Percentiles rank a stretch among this genome's conserved stretches.
These are phyloP conservation scores for Opeltia flavorubescens DNA, from an alignment of 495 filamentous ascomycete species.

Conservation along the genomic window DNA sequence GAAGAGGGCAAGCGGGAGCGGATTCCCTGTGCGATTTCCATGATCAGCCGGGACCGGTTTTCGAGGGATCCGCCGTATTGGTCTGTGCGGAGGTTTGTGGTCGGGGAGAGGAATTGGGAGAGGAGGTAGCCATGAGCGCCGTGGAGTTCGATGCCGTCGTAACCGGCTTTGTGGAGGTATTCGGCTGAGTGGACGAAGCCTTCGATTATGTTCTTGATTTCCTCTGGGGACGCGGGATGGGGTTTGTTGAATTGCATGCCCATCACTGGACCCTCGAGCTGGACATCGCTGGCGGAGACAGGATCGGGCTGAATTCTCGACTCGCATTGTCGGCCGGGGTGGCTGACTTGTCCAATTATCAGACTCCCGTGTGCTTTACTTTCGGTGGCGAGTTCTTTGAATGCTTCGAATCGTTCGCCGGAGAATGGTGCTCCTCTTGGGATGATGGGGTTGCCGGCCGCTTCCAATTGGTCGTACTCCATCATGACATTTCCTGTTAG, in stretches of 20 bases:
- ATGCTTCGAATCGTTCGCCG: slow-evolving; percentile 44
- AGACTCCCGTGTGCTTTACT: slow-evolving; percentile 40
- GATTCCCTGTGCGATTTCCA: slow-evolving; percentile 37
- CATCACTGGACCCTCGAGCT: slow-evolving; percentile 30
- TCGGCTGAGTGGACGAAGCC: slow-evolving; percentile 42
- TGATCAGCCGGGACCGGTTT: slow-evolving; percentile 42
- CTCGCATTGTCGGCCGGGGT: slow-evolving; percentile 45
- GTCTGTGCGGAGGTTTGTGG: slow-evolving; percentile 47
- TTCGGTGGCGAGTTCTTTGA: slow-evolving; percentile 33
- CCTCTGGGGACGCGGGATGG: slow-evolving; percentile 30
- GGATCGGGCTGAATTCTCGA: slow-evolving; percentile 37
- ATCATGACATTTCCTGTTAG: slow-evolving; percentile 52
- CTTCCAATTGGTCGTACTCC: slow-evolving; percentile 42
- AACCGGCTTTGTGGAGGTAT: slow-evolving; percentile 42
- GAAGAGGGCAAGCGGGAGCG: slow-evolving; percentile 21
- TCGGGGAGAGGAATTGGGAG: slow-evolving; percentile 46
- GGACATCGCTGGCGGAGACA: slow-evolving; percentile 45
- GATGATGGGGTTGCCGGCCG: slow-evolving; percentile 43
- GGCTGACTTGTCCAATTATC: slow-evolving; percentile 44
- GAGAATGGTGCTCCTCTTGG: slow-evolving; percentile 28
- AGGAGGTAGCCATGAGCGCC: slow-evolving; percentile 54
- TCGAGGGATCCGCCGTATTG: slow-evolving; percentile 44
- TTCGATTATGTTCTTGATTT: slow-evolving; percentile 34
- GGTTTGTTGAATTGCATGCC: slow-evolving; percentile 36
- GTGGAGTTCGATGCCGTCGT: slow-evolving; percentile 45